Base-by-base conservation (phyloP, 1,284 basidiomycete genomes). In the Lignosus rhinocerotis region DNA sequence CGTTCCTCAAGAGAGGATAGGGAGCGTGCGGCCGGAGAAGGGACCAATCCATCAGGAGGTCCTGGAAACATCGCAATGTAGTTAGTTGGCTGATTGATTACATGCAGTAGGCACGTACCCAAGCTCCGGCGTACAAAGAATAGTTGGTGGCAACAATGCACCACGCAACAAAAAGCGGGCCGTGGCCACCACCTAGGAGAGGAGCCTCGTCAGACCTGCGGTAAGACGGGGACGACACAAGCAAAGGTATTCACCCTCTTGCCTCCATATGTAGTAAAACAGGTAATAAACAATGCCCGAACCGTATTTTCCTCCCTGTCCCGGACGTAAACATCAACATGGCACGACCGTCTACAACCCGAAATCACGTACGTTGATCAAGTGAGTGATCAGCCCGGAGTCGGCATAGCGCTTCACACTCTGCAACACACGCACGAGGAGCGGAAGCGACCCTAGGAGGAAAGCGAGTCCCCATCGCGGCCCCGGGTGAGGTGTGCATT, bases 341-440 rank as follows among this genome's bases (percentile, higher is more conserved):
- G n/a, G 11, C 4, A 42, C 17, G 21, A n/a, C 16, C 7, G 21
- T 19, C 31, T 34, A 3, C 12, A 58, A 62, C 51, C 1, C 5
- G 41, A 16, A 32, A 14, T 34, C 25, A 25, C 62, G n/a, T 53
- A 72, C 72, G 55, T 98, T 98, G 70, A 97, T 84, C 33, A 98
- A 76, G 78, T 98, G 94, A 0, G 90, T 90, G 31, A 77, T 67
- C 32, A 90, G 75, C 43, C 78, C 76, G 8, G 91, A 93, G 71
- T 97, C 95, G 39, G 74, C 74, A 72, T 88, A 98, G 78, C 96
- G 93, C 67, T 88, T 90, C 43, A 96, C 68, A 72, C 92, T 94
- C 72, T 98, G 96, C 11, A 92, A 78, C 46, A 95, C 71, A 76
- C 96, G 93, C 34, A 87, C 77, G 1, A 91, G 56, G 14, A 90